Evolutionary conservation across 2,329 filamentous ascomycete genomes (phyloP).

Genomic region (Cladophialophora bantiana): DNA sequence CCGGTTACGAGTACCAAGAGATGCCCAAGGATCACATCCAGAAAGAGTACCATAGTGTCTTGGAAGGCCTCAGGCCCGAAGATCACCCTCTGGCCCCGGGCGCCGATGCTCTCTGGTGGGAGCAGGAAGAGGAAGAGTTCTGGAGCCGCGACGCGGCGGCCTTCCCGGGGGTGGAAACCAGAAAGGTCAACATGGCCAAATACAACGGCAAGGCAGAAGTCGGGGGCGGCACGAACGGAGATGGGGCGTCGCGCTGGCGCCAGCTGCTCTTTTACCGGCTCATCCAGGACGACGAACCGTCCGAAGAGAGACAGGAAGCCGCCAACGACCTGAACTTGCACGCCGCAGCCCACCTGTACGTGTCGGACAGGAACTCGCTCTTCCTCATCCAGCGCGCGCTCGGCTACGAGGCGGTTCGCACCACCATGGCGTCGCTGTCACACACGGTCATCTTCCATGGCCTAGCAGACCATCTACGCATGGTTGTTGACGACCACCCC

Average conservation of each 20-base stretch:
- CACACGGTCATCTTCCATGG: slow-evolving; percentile 59
- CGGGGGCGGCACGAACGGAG: slow-evolving; percentile 32
- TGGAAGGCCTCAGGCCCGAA: slow-evolving; percentile 45
- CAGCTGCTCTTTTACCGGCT: slow-evolving; percentile 57
- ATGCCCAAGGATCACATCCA: slow-evolving; percentile 41
- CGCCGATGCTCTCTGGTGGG: slow-evolving; percentile 49
- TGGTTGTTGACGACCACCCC: slow-evolving; percentile 45
- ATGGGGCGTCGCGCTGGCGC: slow-evolving; percentile 47
- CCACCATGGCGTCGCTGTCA: slow-evolving; percentile 56
- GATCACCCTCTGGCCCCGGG: slow-evolving; percentile 47
- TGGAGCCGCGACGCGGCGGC: slow-evolving; percentile 43
- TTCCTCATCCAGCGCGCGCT: slow-evolving; percentile 60
- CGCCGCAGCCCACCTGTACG: slow-evolving; percentile 64
- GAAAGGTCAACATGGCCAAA: slow-evolving; percentile 60
- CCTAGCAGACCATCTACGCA: slow-evolving; percentile 49
- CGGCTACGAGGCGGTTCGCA: slow-evolving; percentile 50
- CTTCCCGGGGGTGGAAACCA: slow-evolving; percentile 55
- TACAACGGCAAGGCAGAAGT: slow-evolving; percentile 51
- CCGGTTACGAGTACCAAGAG: slow-evolving; percentile 34
- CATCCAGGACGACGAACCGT: slow-evolving; percentile 49
- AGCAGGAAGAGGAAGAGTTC: slow-evolving; percentile 40
- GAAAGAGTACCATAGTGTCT: slow-evolving; percentile 43
- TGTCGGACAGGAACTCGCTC: slow-evolving; percentile 63
- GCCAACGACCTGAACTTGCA: slow-evolving; percentile 59
- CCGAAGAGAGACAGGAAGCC: slow-evolving; percentile 34